A percentile compares a stretch with the other conserved stretches of the same genome.
These are phyloP conservation scores for Clonostachys sp. DNA, from an alignment of 2,329 filamentous ascomycete species.

Conservation along the genomic window DNA sequence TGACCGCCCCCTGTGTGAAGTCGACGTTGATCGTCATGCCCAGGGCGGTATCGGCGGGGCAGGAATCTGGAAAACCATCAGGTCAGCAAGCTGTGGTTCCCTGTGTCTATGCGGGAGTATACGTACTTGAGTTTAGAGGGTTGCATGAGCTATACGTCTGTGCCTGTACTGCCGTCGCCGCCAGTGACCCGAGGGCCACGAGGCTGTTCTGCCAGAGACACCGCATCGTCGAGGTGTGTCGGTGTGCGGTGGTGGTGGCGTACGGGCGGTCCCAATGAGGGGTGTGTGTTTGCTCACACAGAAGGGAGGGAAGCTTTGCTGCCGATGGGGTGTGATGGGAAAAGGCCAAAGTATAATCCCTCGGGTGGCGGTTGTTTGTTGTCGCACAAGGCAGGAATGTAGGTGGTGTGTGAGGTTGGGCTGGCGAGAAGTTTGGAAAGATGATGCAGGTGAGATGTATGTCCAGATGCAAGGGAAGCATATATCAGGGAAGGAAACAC, in stretches of 20 bases:
- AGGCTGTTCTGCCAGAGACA: not conserved
- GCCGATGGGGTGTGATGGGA: not conserved
- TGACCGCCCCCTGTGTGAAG: conserved; percentile 73
- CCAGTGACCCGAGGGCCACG: conserved; percentile 10
- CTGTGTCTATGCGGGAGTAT: not conserved
- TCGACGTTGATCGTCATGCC: conserved; percentile 80
- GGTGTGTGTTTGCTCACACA: not conserved
- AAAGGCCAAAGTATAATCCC: too few relatives aligned
- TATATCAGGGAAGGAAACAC: too few relatives aligned
- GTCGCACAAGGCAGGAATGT: too few relatives aligned
- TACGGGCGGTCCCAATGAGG: too few relatives aligned
- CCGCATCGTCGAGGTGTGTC: not conserved
- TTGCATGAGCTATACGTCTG: conserved; percentile 36
- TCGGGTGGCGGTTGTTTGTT: too few relatives aligned
- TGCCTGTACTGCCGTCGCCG: conserved; percentile 16
- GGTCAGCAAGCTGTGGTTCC: too few relatives aligned
- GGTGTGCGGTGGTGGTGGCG: not conserved
- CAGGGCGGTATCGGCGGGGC: conserved; percentile 73
- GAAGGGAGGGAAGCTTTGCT: not conserved
- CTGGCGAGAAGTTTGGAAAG: too few relatives aligned
- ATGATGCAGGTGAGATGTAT: too few relatives aligned
- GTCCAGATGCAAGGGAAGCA: too few relatives aligned
- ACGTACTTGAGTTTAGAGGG: conserved; percentile 25
- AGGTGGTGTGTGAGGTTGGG: too few relatives aligned
- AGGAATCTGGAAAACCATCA: conserved; percentile 29